phyloP scores from a whole-genome alignment of 768 basidiomycete species.

The Russula olivacea region DNA sequence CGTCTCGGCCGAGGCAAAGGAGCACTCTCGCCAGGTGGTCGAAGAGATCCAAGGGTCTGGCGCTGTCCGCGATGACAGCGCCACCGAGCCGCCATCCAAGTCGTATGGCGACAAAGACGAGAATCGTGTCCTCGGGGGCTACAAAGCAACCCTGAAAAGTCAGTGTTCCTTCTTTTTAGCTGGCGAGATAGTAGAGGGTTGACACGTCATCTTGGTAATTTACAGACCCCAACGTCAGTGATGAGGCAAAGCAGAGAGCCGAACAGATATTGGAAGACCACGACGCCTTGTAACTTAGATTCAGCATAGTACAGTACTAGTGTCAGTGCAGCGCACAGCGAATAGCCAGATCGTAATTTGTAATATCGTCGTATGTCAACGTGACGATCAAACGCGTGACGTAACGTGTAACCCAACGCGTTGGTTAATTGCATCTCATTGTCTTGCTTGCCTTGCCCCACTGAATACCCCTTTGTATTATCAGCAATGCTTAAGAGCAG shows the following conservation, averaged over 20 bases:
- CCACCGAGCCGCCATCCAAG: not conserved
- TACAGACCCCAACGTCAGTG: slow-evolving; percentile 29
- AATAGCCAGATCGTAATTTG: too few relatives aligned
- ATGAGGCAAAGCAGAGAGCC: slow-evolving; percentile 30
- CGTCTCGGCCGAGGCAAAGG: slow-evolving; percentile 32
- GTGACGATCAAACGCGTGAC: slow-evolving; percentile 3
- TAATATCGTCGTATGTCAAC: too few relatives aligned
- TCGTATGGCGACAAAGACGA: slow-evolving; percentile 24
- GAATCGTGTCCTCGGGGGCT: slow-evolving; percentile 28
- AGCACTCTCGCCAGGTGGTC: slow-evolving; percentile 29
- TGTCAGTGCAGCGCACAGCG: too few relatives aligned
- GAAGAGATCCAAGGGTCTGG: slow-evolving; percentile 26
- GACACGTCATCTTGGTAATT: not conserved
- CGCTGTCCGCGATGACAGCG: slow-evolving; percentile 9
- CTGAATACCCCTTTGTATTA: not conserved
- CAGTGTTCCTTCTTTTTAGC: slow-evolving; percentile 19
- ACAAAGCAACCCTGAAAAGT: slow-evolving; percentile 29
- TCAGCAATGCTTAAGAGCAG: slow-evolving; percentile 21
- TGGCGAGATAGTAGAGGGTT: not conserved
- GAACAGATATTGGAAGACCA: slow-evolving; percentile 27
- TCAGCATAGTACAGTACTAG: too few relatives aligned
- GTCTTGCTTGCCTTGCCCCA: not conserved
- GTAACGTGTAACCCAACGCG: slow-evolving; percentile 15
- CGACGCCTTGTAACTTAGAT: slow-evolving; percentile 20
- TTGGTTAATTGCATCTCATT: not conserved